These are phyloP conservation scores for Aspergillus chevalieri DNA, from an alignment of 2,329 filamentous ascomycete genomes.

Conservation along the genomic window DNA sequence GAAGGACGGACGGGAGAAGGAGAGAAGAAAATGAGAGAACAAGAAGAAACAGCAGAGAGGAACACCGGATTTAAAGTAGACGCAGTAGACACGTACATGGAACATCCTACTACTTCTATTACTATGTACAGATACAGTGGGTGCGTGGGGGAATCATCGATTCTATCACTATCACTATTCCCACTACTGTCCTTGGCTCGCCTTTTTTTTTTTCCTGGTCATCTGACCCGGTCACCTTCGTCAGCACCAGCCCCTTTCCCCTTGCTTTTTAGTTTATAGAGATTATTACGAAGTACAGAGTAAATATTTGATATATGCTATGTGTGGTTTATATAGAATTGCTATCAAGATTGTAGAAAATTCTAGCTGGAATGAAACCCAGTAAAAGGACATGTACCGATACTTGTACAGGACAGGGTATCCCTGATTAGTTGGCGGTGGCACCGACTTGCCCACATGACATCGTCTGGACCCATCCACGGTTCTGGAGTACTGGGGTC, in stretches of 20 bases:
- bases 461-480: too few species aligned
- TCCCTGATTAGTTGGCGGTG: too few species aligned
- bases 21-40: constrained; percentile 10
- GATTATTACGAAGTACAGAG: too few species aligned
- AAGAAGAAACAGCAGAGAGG: constrained; percentile 9
- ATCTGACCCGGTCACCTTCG: constrained; percentile 18
- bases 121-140: constrained; percentile 8
- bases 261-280: constrained; percentile 4
- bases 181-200: constrained; percentile 4
- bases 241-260: constrained; percentile 11
- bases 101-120: neutral
- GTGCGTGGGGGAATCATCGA: constrained; percentile 17
- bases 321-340: neutral
- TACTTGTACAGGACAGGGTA: too few species aligned
- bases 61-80: neutral
- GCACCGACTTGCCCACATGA: too few species aligned
- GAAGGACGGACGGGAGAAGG: constrained; percentile 8
- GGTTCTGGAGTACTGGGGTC: too few species aligned
- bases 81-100: neutral
- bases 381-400: too few species aligned
- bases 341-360: too few species aligned
- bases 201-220: constrained; percentile 13
- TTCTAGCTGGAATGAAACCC: too few species aligned
- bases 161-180: neutral
- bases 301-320: too few species aligned